Evolutionary conservation across 2,329 filamentous ascomycete species (phyloP).

Genomic region (Penicillium janthinellum): DNA sequence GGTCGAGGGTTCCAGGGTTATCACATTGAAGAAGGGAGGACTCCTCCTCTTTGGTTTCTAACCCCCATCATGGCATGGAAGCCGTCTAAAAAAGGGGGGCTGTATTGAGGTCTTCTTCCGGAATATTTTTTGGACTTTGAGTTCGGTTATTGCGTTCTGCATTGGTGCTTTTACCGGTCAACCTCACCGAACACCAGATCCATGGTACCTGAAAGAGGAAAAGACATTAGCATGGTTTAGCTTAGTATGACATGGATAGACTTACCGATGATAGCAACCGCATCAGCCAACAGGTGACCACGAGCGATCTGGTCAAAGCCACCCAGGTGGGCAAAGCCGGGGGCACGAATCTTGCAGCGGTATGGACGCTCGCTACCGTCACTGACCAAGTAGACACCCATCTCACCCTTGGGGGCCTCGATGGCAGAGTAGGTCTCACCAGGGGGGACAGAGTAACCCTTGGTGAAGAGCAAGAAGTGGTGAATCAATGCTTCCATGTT

Average conservation of each 20-base stretch:
- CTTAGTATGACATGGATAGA: neutral
- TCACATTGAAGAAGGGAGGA: slow-evolving; percentile 18
- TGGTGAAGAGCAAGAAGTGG: slow-evolving; percentile 98
- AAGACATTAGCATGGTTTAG: slow-evolving; percentile 20
- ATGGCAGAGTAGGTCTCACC: slow-evolving; percentile 98
- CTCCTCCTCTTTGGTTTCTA: slow-evolving; percentile 17
- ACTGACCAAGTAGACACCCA: slow-evolving; percentile 95
- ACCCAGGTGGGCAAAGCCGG: slow-evolving; percentile 90
- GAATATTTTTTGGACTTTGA: slow-evolving; percentile 24
- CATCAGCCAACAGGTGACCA: slow-evolving; percentile 92
- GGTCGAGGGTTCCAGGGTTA: slow-evolving; percentile 21
- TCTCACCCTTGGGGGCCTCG: slow-evolving; percentile 99
- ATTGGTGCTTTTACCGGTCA: slow-evolving; percentile 48
- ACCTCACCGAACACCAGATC: slow-evolving; percentile 82
- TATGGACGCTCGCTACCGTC: slow-evolving; percentile 96
- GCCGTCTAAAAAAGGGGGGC: slow-evolving; percentile 25
- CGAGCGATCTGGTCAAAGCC: slow-evolving; percentile 92
- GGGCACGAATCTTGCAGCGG: slow-evolving; percentile 94
- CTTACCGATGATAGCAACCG: slow-evolving; percentile 85
- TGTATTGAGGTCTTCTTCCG: slow-evolving; percentile 25
- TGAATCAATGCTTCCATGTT: slow-evolving; percentile 99
- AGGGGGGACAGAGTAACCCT: slow-evolving; percentile 94
- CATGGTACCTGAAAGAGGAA: slow-evolving; percentile 60
- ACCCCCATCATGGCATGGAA: slow-evolving; percentile 18
- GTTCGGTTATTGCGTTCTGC: slow-evolving; percentile 22